Base-by-base conservation (phyloP, 1,284 basidiomycete species). In the Cronartium quercuum region DNA sequence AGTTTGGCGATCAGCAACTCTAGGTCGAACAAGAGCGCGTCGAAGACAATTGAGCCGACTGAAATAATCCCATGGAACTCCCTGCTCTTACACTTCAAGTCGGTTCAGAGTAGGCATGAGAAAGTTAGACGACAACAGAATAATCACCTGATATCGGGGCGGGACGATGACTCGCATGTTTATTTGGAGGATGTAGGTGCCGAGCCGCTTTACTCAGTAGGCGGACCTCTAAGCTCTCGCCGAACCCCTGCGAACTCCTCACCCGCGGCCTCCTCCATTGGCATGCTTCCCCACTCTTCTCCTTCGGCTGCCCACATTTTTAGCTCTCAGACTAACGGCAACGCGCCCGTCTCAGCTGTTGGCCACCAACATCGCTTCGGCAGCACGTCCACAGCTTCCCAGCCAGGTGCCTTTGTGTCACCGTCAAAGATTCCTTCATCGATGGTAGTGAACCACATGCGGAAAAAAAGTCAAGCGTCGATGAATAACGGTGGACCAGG, bases 101-200 rank as follows among this genome's bases (percentile, higher is more conserved):
- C 71, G n/a, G 47, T 74, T 47, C 71, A 74, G 37, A 74, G 55
- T 9, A 66, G 65, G 51, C 71, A 74, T 66, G 71, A 74, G 51
- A 74, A 66, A 57, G 51, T 74, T 13, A 62, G 71, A 60, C 44
- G 64, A 5, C 64, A 66, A 47, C 71, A 64, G 29, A 64, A 47
- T 61, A 55, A 74, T 60, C 60, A 73, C 15, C 37, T 73, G 10
- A 40, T 64, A 15, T 51, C 55, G 34, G 62, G 62, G 5, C 69
- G 69, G 3, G 69, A 73, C 6, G 62, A 61, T 24, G 60, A 64
- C 38, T 73, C 69, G 21, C 47, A 51, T 18, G 21, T 51, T 51
- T 51, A 13, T 4, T 51, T 51, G 21, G 3, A 51, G 47, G 21
- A 51, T 13, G n/a, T n/a, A n/a, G n/a, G n/a, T n/a, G n/a, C n/a